Evolutionary conservation across 257 asterid genomes (phyloP), one percentile per base, ranked within the genome.

Genomic region (Salvia hispanica): DNA sequence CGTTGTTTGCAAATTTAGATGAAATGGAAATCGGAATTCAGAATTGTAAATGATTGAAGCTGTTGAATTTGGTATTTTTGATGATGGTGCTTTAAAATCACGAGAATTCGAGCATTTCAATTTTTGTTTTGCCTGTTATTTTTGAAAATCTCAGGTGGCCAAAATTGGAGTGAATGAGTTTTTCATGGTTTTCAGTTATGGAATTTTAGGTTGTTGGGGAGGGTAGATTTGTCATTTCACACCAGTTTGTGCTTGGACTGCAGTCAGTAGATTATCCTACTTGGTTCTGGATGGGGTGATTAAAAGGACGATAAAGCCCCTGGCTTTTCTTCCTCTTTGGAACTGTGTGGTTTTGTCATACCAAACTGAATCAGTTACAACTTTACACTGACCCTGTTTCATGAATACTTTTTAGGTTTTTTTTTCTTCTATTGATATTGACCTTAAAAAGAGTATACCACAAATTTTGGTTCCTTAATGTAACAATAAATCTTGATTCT

Each of bases 181-280:
- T 65, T 36, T 69, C 59, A 31, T 55, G 64, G 7, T 67, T 14
- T 75, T 72, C 63, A 8, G 72, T 61, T 15, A 59, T 62, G 81
- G 66, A 74, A 72, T 62, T 70, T 42, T 51, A 62, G 73, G 73
- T 55, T 18, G 69, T 36, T 67, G 70, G 36, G 40, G 72, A 58
- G 81, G 90, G 37, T 79, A 79, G 16, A 66, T 63, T 67, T 70
- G 91, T 83, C 78, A 72, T 76, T 70, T 9, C 43, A 14, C 39
- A 0, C 13, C 9, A 28, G 58, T 68, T 16, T 71, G 50, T 58
- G 9, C 40, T 67, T 72, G 65, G 79, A 51, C 69, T 76, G 66
- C 67, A 12, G 62, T 39, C 72, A 21, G 31, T 66, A 47, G 70
- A 74, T 61, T 65, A 42, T 16, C n/a, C n/a, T n/a, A 40, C 15